phyloP scores from a whole-genome alignment of 441 rosid species.

The Populus hybrid region DNA sequence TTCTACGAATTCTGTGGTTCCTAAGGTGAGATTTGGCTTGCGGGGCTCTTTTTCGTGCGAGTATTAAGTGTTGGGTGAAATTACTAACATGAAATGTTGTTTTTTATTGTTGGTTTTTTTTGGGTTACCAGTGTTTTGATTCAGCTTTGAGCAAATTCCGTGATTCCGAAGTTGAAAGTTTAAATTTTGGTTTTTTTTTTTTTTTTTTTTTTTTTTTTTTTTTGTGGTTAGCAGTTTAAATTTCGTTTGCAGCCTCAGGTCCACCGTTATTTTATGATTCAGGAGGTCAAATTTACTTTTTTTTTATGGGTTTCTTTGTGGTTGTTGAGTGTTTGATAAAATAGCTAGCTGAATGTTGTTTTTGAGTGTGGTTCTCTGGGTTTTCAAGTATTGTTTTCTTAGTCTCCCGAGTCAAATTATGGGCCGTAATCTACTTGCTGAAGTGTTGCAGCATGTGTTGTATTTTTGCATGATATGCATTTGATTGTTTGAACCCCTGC shows the following conservation, averaged over 20 bases:
- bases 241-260: not conserved
- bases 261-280: not conserved
- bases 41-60: not conserved
- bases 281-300: too few relatives aligned
- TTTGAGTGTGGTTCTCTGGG: not conserved
- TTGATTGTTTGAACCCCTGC: not conserved
- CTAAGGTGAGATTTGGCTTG: not conserved
- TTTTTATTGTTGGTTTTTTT: too few relatives aligned
- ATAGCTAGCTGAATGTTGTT: not conserved
- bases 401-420: not conserved
- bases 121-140: too few relatives aligned
- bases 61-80: slow-evolving; percentile 25
- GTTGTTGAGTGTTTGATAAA: not conserved
- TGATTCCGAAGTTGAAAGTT: too few relatives aligned
- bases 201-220: too few relatives aligned
- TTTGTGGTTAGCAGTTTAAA: too few relatives aligned
- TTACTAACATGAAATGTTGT: not conserved
- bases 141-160: too few relatives aligned
- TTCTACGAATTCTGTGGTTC: slow-evolving; percentile 33
- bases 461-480: not conserved
- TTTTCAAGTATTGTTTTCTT: not conserved
- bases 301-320: not conserved
- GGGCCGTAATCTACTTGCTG: not conserved
- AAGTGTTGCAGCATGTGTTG: not conserved
- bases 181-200: too few relatives aligned